These are phyloP conservation scores for Pseudognaphalium luteoalbum DNA, from an alignment of 129 eudicot species.

Conservation along the genomic window DNA sequence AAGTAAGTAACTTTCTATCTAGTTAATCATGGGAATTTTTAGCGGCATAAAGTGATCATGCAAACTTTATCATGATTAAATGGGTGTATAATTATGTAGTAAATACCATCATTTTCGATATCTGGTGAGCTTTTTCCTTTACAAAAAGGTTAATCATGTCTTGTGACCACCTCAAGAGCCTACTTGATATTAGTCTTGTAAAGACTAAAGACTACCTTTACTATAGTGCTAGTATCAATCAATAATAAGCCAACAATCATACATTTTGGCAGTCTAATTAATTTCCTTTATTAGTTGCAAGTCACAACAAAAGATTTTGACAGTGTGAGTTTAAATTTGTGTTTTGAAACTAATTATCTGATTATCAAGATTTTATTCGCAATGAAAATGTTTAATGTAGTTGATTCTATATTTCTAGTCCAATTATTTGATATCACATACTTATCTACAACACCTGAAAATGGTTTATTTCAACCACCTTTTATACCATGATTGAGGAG, in stretches of 20 bases:
- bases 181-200: conserved; percentile 26
- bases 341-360: not conserved
- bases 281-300: conserved; percentile 11
- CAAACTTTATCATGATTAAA: conserved; percentile 22
- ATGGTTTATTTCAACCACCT: conserved; percentile 10
- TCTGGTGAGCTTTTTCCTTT: conserved; percentile 44
- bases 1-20: conserved; percentile 4
- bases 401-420: not conserved
- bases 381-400: not conserved
- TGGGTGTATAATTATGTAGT: conserved; percentile 16
- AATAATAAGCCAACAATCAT: conserved; percentile 20
- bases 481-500: conserved; percentile 21
- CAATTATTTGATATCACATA: not conserved
- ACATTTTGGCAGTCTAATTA: not conserved
- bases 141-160: conserved; percentile 46
- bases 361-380: too few relatives aligned
- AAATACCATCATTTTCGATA: conserved; percentile 25
- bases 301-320: not conserved
- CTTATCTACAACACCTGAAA: not conserved
- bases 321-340: not conserved
- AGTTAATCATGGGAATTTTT: conserved; percentile 24
- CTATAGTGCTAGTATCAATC: conserved; percentile 24
- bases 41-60: conserved; percentile 13
- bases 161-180: conserved; percentile 35
- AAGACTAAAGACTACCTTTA: conserved; percentile 30